Evolutionary conservation across 1,139 yeast genomes (phyloP), one percentile per base, ranked within the genome.

Genomic region (Geotrichum restrictum): DNA sequence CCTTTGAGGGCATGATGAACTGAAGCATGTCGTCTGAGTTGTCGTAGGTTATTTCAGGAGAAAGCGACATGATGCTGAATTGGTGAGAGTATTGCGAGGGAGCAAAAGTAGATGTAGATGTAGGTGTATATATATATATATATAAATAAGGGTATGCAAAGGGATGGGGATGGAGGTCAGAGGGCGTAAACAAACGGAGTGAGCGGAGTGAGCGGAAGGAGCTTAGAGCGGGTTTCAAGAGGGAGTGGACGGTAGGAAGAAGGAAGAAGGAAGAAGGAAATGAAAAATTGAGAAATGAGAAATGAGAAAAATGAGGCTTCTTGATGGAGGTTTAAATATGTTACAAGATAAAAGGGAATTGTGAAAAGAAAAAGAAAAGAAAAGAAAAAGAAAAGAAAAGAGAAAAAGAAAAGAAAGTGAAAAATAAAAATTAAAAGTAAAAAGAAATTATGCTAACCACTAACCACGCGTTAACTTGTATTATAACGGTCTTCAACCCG

Each of bases 61-160:
- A 44, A 27, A 49, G 45, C 18, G 52, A 43, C 52, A 49, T 49
- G 18, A 19, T 46, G 42, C 38, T 45, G 33, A 34, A 46, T 7
- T n/a, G 21, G 31, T 18, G 29, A 8, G 29, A 24, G 29, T 24
- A 8, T n/a, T n/a, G n/a, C n/a, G n/a, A n/a, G 34, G 21, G 41
- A 24, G 24, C 14, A 32, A 29, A 11, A 21, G 45, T 10, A 38
- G 29, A 16, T 24, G 22, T 22, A 39, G 22, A 18, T 11, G 42
- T 11, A 39, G 27, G 14, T 19, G 13, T 21, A 11, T 19, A 8
- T 11, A 16, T 7, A 24, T 19, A n/a, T 38, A 38, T 38, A 38
- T 16, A 38, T 38, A 38, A 38, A 24, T 8, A 11, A 18, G 14
- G 33, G 33, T n/a, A 24, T 11, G 44, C 31, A 19, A 40, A 11